Evolutionary conservation across 257 asterid genomes (phyloP), one percentile per base, ranked within the genome.

Genomic region (Mentha longifolia): DNA sequence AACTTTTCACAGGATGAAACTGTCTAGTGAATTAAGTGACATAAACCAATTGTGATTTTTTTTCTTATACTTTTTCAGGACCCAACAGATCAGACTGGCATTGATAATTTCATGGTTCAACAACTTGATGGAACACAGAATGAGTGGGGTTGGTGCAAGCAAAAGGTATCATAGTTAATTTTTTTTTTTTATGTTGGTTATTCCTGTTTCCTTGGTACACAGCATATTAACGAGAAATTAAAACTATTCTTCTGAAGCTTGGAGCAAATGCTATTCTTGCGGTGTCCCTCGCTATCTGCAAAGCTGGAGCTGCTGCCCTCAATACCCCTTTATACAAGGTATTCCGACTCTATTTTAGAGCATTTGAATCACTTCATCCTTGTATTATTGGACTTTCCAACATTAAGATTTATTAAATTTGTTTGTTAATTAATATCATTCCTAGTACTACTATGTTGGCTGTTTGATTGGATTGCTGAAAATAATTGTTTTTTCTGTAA

Each of bases 81-180:
- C 77, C 89, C 97, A 63, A 86, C 97, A 2, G 97, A 94, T 68
- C 99, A 94, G 79, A 84, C 92, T 63, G 95, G 65, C 10, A 79
- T 94, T 55, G 99, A 94, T 22, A 91, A 91, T 74, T 86, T 78
- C 87, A 94, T 94, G 99, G 99, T 94, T 78, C 99, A 89, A 33
- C 85, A 89, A 57, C 95, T 94, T 7, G 99, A 94, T 74, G 99
- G 99, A 78, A 94, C 99, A 46, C 95, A 87, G 74, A 94, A 94
- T 41, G 97, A 94, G 79, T 91, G 99, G 99, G 99, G 99, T 59
- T 94, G 99, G 99, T 94, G 99, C 92, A 94, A 94, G 75, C 92
- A 94, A 62, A 94, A 91, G 97, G 99, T 91, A 86, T 71, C 10
- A 43, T 63, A 22, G n/a, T 20, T n/a, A n/a, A n/a, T 58, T 13